A percentile compares a stretch with the other conserved stretches of the same genome.
These are phyloP conservation scores for Cyclocybe cylindracea DNA, from an alignment of 768 basidiomycete species.

Conservation along the genomic window DNA sequence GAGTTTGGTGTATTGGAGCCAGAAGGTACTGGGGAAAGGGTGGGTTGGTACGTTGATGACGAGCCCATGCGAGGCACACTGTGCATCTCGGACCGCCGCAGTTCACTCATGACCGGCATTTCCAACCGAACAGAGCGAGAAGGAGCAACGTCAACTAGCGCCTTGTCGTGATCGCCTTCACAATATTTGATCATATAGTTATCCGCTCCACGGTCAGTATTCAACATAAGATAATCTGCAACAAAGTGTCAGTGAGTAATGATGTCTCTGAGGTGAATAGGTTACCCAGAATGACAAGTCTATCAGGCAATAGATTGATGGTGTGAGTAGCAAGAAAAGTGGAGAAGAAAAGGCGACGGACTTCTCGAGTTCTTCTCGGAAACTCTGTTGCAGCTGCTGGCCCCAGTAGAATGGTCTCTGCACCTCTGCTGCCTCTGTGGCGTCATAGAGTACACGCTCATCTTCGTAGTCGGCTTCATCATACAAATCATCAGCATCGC, in stretches of 20 bases:
- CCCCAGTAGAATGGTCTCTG: slow-evolving; percentile 83
- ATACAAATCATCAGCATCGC: slow-evolving; percentile 65
- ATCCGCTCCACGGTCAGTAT: slow-evolving; percentile 86
- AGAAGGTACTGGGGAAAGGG: slow-evolving; percentile 34
- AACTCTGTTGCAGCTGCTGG: slow-evolving; percentile 72
- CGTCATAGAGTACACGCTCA: slow-evolving; percentile 68
- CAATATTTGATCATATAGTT: slow-evolving; percentile 95
- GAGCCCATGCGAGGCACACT: slow-evolving; percentile 39
- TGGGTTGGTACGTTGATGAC: slow-evolving; percentile 38
- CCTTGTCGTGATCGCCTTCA: slow-evolving; percentile 77
- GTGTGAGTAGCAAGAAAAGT: not conserved
- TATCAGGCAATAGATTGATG: slow-evolving; percentile 27
- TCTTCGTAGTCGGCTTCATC: slow-evolving; percentile 80
- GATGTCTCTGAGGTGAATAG: slow-evolving; percentile 1
- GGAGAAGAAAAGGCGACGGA: slow-evolving; percentile 31
- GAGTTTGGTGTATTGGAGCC: slow-evolving; percentile 34
- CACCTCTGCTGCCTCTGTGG: slow-evolving; percentile 54
- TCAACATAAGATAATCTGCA: slow-evolving; percentile 87
- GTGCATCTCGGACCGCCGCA: slow-evolving; percentile 47
- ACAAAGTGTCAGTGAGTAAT: slow-evolving; percentile 3
- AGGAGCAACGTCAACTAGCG: slow-evolving; percentile 78
- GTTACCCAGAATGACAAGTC: slow-evolving; percentile 81
- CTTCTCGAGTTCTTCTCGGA: slow-evolving; percentile 89
- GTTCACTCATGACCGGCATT: slow-evolving; percentile 76
- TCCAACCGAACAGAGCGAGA: slow-evolving; percentile 63